Evolutionary conservation across 768 basidiomycete genomes (phyloP), one percentile per base, ranked within the genome.

Genomic region (Auricularia heimuer): DNA sequence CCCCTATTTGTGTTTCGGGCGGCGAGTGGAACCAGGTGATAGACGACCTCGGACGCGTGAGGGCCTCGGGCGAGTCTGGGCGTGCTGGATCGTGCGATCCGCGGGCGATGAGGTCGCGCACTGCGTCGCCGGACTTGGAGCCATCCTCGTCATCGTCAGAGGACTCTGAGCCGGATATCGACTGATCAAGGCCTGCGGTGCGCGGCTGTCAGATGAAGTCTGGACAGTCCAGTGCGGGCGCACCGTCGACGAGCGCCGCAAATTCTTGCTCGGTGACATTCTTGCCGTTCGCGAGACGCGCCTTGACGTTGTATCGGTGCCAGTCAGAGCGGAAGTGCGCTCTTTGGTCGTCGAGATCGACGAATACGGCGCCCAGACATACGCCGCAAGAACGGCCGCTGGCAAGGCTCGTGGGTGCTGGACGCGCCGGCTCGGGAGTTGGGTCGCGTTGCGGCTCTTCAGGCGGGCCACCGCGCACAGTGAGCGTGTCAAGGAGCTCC

Each of bases 291-390:
- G 80, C 77, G 61, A 94, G 76, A 64, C 86, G 86, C 60, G 84
- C 82, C 76, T 96, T 97, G 69, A 94, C 90, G 73, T 98, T 98
- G 77, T 96, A 98, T 65, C 94, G 84, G 81, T 99, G 96, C 97
- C 96, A 98, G 75, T 99, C 96, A 10, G 91, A 92, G 69, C 87
- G 85, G 74, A 91, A 97, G 75, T 98, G 96, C 1, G 77, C 73
- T 62, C 94, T 82, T 70, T 98, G 94, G 65, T 89, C 90, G 39
- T 89, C 85, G 4, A 98, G 82, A 65, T 88, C 86, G 12, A 77
- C 68, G 68, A 98, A 98, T 0, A 76, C 70, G 2, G 83, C 81
- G 3, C 86, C 89, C 18, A 85, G 79, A 70, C 92, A 94, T 62
- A 92, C 77, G 62, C 83, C 88, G 72, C 91, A 93, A 0, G 85